Conservation (phyloP, 2,329 filamentous ascomycete genomes). For the Ophiostoma australiae region DNA sequence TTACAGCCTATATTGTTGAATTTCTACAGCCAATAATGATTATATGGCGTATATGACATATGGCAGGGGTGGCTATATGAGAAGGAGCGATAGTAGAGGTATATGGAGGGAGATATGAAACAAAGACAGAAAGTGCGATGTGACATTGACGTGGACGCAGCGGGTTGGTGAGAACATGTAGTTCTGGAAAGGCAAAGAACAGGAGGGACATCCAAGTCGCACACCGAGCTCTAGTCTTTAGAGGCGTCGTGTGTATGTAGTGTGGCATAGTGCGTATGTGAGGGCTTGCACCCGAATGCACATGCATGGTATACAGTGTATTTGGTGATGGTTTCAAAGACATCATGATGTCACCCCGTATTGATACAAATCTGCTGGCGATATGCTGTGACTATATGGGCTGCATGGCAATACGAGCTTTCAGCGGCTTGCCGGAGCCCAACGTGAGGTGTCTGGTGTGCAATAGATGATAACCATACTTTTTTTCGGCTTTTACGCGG, state of each 20-base stretch:
- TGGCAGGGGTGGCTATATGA: background rate
- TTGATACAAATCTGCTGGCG: background rate
- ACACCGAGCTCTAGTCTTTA: background rate
- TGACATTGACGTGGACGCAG: conserved; percentile 4
- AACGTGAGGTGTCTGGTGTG: background rate
- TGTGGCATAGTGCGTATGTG: background rate
- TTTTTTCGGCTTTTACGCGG: background rate
- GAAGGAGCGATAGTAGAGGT: background rate
- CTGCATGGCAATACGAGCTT: conserved; percentile 9
- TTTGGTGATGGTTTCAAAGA: background rate
- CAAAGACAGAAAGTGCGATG: conserved; percentile 5
- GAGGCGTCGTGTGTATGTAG: background rate
- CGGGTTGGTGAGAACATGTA: background rate
- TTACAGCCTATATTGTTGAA: background rate
- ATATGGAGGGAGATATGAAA: background rate
- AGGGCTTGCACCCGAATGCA: background rate
- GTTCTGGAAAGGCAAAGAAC: background rate
- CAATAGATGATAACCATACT: background rate
- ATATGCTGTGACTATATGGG: background rate
- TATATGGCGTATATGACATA: background rate
- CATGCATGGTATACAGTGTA: background rate
- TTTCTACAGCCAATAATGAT: background rate
- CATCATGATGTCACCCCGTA: background rate
- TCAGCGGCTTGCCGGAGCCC: background rate
- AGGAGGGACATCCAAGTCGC: background rate